Conservation (phyloP, 2,329 filamentous ascomycete genomes). For the Ophiostoma himal-ulmi region DNA sequence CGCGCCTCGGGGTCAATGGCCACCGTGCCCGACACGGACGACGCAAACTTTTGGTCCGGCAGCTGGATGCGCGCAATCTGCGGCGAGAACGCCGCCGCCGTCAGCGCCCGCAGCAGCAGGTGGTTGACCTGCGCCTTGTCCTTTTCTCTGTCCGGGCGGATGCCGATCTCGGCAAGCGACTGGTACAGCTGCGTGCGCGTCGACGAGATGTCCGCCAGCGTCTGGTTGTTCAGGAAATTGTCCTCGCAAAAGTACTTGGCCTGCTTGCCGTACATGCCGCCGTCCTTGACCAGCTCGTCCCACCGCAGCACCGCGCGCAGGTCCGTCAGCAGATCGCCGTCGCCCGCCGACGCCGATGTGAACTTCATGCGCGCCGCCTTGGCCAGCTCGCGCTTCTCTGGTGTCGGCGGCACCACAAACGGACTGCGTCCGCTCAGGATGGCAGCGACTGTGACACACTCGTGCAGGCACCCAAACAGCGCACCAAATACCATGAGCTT, state of each 20-base stretch:
- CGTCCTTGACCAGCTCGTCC: slow-evolving; percentile 58
- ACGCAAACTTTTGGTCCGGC: slow-evolving; percentile 91
- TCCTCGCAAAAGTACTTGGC: slow-evolving; percentile 73
- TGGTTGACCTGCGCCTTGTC: slow-evolving; percentile 29
- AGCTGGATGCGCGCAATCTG: slow-evolving; percentile 90
- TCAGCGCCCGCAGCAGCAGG: slow-evolving; percentile 60
- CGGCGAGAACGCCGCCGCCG: slow-evolving; percentile 70
- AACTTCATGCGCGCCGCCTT: slow-evolving; percentile 71
- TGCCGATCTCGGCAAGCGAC: slow-evolving; percentile 78
- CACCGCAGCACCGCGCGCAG: slow-evolving; percentile 78
- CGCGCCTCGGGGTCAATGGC: slow-evolving; percentile 88
- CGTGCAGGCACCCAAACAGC: slow-evolving; percentile 86
- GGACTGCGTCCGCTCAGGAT: slow-evolving; percentile 77
- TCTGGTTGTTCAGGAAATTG: slow-evolving; percentile 78
- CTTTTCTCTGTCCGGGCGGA: slow-evolving; percentile 49
- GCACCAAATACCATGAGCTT: slow-evolving; percentile 95
- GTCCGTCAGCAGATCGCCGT: slow-evolving; percentile 87
- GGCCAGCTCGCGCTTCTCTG: slow-evolving; percentile 75
- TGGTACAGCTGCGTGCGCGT: slow-evolving; percentile 81
- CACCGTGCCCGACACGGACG: slow-evolving; percentile 79
- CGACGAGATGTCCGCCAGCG: slow-evolving; percentile 79
- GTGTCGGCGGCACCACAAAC: slow-evolving; percentile 68
- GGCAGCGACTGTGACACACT: slow-evolving; percentile 80
- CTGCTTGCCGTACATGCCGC: slow-evolving; percentile 49
- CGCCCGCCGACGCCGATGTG: slow-evolving; percentile 50